Conservation (phyloP, 2,329 filamentous ascomycete species). For the Phialophora expanda region DNA sequence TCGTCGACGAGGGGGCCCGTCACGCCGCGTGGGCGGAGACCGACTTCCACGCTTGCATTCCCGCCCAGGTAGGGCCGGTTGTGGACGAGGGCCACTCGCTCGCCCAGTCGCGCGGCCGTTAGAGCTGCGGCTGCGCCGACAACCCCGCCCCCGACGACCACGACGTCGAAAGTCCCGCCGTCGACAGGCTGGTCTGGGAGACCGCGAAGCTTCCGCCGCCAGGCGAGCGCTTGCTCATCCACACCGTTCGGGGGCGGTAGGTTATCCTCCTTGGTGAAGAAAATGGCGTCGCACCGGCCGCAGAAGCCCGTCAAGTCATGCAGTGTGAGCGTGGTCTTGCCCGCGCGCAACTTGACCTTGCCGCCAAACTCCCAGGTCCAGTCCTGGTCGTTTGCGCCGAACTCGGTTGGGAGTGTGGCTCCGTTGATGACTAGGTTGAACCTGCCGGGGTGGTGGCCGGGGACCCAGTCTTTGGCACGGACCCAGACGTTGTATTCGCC, state of each 20-base stretch:
- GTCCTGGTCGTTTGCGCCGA: slow-evolving; percentile 18
- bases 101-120: slow-evolving; percentile 17
- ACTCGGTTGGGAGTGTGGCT: background rate
- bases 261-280: slow-evolving; percentile 7
- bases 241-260: background rate
- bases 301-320: slow-evolving; percentile 24
- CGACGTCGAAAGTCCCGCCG: slow-evolving; percentile 14
- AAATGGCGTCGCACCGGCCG: slow-evolving; percentile 24
- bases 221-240: background rate
- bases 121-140: slow-evolving; percentile 16
- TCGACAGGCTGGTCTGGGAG: slow-evolving; percentile 13
- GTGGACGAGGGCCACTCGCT: slow-evolving; percentile 20
- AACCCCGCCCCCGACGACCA: slow-evolving; percentile 21
- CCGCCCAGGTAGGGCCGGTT: slow-evolving; percentile 20
- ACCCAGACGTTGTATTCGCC: slow-evolving; percentile 29
- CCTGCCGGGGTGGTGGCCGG: slow-evolving; percentile 18
- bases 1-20: slow-evolving; percentile 20
- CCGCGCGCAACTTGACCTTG: background rate
- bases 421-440: slow-evolving; percentile 22
- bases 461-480: slow-evolving; percentile 28
- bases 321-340: slow-evolving; percentile 7
- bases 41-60: slow-evolving; percentile 25
- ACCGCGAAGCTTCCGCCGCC: slow-evolving; percentile 15
- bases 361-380: slow-evolving; percentile 21
- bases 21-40: slow-evolving; percentile 20